These are phyloP conservation scores for Physcomitrium patens DNA, from an alignment of 225 moss, liverwort and hornwort genomes.

Conservation along the genomic window DNA sequence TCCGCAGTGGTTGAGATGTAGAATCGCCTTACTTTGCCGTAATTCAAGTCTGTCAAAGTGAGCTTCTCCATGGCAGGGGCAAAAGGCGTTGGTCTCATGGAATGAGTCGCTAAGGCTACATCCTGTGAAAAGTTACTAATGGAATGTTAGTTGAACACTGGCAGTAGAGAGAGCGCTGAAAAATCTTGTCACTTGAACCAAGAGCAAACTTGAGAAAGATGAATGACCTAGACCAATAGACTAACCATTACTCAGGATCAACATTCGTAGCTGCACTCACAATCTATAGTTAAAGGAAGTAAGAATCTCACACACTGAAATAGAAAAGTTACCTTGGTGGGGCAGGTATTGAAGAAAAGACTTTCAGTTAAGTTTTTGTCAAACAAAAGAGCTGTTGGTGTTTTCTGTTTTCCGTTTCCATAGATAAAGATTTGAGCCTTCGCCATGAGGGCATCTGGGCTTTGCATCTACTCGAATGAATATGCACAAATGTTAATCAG, in stretches of 20 bases:
- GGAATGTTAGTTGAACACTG: not conserved
- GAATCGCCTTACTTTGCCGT: slow-evolving; percentile 75
- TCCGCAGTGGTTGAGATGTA: slow-evolving; percentile 81
- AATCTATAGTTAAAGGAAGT: not conserved
- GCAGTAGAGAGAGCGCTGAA: too few species aligned
- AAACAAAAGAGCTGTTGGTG: slow-evolving; percentile 76
- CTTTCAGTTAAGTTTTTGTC: slow-evolving; percentile 73
- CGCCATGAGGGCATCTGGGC: slow-evolving; percentile 67
- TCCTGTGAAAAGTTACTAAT: slow-evolving; percentile 52
- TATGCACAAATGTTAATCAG: not conserved
- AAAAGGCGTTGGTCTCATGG: slow-evolving; percentile 83
- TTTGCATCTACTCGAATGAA: slow-evolving; percentile 31
- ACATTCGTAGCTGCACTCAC: not conserved
- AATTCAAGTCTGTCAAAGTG: slow-evolving; percentile 62
- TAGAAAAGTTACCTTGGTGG: slow-evolving; percentile 43
- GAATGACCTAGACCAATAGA: too few species aligned
- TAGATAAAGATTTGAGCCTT: slow-evolving; percentile 78
- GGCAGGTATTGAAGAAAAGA: slow-evolving; percentile 85
- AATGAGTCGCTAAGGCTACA: slow-evolving; percentile 80
- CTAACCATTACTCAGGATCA: not conserved
- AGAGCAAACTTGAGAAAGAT: too few species aligned
- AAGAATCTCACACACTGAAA: not conserved
- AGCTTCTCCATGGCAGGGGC: slow-evolving; percentile 91
- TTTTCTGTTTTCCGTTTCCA: slow-evolving; percentile 62
- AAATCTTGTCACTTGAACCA: too few species aligned